Percentiles rank a stretch among this genome's conserved stretches.
Conservation (phyloP, 2,329 filamentous ascomycete species). For the Claviceps spartinae region DNA sequence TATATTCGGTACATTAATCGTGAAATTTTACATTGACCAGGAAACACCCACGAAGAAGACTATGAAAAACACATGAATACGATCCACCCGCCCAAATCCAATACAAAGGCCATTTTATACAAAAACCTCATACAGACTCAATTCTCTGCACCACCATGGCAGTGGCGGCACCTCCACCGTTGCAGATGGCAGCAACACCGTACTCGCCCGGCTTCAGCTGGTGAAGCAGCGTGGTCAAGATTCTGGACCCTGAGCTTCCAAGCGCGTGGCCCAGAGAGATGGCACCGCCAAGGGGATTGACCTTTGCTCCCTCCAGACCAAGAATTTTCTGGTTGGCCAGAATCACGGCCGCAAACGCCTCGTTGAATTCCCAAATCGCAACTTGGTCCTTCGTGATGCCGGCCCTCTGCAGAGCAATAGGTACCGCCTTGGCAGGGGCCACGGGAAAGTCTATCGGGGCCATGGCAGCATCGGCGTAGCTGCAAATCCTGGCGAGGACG, state of each 20-base stretch:
- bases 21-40: too few species aligned
- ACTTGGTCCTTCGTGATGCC: slow-evolving; percentile 88
- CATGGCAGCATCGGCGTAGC: slow-evolving; percentile 78
- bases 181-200: slow-evolving; percentile 91
- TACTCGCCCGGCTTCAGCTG: slow-evolving; percentile 88
- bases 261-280: slow-evolving; percentile 87
- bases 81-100: background rate
- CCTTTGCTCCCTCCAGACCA: slow-evolving; percentile 61
- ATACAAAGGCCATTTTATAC: background rate
- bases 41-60: too few species aligned
- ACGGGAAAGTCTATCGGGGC: slow-evolving; percentile 90
- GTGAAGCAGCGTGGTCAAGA: slow-evolving; percentile 79
- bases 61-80: background rate
- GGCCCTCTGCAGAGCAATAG: slow-evolving; percentile 74
- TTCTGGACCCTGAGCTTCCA: slow-evolving; percentile 84
- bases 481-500: slow-evolving; percentile 75
- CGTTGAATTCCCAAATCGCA: slow-evolving; percentile 95
- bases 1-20: too few species aligned
- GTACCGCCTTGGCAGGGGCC: slow-evolving; percentile 83
- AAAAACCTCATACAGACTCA: slow-evolving; percentile 34
- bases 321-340: slow-evolving; percentile 91
- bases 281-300: slow-evolving; percentile 81
- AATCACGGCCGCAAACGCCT: slow-evolving; percentile 92
- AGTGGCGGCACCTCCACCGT: slow-evolving; percentile 84
- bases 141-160: slow-evolving; percentile 83